Conservation (phyloP, 2,329 filamentous ascomycete genomes). For the Clarireedia paspali region DNA sequence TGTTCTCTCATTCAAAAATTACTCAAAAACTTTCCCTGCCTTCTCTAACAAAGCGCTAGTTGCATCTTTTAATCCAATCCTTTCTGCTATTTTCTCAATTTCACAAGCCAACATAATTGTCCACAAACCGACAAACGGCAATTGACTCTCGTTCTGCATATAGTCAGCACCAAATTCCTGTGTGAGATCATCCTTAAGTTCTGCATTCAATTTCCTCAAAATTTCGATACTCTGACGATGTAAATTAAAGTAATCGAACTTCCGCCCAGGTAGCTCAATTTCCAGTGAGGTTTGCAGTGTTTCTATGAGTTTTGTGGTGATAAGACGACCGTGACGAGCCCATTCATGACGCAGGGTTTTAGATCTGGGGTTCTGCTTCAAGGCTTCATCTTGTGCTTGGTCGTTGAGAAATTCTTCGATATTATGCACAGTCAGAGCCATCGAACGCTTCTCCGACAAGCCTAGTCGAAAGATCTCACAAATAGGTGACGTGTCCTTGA, state of each 20-base stretch:
- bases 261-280: constrained; percentile 3
- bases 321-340: neutral
- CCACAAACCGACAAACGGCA: neutral
- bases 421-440: constrained; percentile 6
- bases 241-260: constrained; percentile 11
- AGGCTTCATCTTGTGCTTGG: constrained; percentile 4
- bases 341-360: constrained; percentile 4
- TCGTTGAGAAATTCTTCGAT: constrained; percentile 10
- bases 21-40: neutral
- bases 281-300: neutral
- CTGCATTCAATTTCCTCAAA: neutral
- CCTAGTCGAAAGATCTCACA: neutral
- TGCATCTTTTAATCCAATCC: neutral
- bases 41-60: neutral
- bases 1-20: neutral
- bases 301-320: constrained; percentile 3
- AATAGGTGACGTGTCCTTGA: constrained; percentile 2
- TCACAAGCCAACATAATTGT: neutral
- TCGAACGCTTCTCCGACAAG: neutral
- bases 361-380: neutral
- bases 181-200: constrained; percentile 3
- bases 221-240: constrained; percentile 9
- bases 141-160: constrained; percentile 9
- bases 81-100: neutral
- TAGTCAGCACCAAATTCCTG: neutral